These are phyloP conservation scores for Fusarium coffeatum DNA, from an alignment of 2,329 filamentous ascomycete genomes.

Conservation along the genomic window DNA sequence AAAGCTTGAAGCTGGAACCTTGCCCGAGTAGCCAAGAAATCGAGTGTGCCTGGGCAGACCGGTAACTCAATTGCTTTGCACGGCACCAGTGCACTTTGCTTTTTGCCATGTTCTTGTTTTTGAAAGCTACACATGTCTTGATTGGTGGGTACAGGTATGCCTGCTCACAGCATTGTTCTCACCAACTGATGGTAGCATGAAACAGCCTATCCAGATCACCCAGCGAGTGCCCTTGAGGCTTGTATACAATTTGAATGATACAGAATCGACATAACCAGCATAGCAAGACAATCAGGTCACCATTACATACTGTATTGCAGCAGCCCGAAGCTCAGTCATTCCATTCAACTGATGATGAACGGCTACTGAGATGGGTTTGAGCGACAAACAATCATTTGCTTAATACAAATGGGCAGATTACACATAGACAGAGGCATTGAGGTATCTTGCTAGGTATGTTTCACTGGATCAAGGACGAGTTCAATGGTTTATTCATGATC, in stretches of 20 bases:
- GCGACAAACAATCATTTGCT: background rate
- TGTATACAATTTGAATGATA: background rate
- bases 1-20: constrained; percentile 27
- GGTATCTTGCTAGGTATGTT: background rate
- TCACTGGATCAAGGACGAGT: background rate
- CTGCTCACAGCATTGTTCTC: constrained; percentile 30
- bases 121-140: constrained; percentile 18
- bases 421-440: background rate
- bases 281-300: background rate
- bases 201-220: background rate
- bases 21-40: constrained; percentile 30
- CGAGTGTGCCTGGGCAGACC: constrained; percentile 17
- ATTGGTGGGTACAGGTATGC: constrained; percentile 38
- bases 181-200: constrained; percentile 11
- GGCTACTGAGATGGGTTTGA: background rate
- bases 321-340: background rate
- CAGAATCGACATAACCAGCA: background rate
- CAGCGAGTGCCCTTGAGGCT: background rate
- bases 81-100: constrained; percentile 26
- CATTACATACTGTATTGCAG: background rate
- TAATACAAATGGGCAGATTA: background rate
- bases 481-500: background rate
- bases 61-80: background rate
- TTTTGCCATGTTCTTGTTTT: constrained; percentile 37
- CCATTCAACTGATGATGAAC: background rate